These are phyloP conservation scores for Puccinia triticina DNA, from an alignment of 1,284 basidiomycete species.

Conservation along the genomic window DNA sequence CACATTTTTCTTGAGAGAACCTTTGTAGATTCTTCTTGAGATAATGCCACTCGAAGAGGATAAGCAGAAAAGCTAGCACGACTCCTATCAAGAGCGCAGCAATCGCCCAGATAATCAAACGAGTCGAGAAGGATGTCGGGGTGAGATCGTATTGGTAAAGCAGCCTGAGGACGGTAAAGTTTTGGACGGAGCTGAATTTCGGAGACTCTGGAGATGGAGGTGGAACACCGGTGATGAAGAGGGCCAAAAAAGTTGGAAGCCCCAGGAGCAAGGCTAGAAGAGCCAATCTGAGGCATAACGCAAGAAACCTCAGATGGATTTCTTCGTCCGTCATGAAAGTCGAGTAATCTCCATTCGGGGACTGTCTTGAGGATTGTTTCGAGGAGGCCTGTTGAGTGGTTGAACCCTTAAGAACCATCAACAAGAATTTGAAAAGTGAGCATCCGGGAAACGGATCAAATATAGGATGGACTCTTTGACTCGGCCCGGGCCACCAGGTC, in stretches of 20 bases:
- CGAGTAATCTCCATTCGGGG: neutral
- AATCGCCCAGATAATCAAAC: constrained; percentile 19
- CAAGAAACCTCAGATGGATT: constrained; percentile 42
- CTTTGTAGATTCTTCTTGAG: neutral
- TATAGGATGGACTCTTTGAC: constrained; percentile 7
- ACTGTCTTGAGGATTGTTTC: neutral
- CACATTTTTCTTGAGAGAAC: constrained; percentile 28
- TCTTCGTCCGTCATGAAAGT: constrained; percentile 32
- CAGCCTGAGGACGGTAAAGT: constrained; percentile 33
- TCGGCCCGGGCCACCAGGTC: constrained; percentile 40
- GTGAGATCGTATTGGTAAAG: constrained; percentile 31
- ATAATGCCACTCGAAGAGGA: constrained; percentile 35
- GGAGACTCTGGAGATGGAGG: constrained; percentile 14
- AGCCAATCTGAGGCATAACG: constrained; percentile 32
- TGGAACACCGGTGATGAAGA: constrained; percentile 31
- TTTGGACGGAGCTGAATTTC: neutral
- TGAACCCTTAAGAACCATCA: neutral
- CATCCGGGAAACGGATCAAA: constrained; percentile 16
- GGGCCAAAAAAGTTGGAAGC: constrained; percentile 10
- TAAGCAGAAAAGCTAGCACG: constrained; percentile 9
- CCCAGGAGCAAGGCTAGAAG: constrained; percentile 24
- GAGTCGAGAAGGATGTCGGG: neutral
- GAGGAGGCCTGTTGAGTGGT: neutral
- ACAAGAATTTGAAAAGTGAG: constrained; percentile 29
- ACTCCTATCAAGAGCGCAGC: constrained; percentile 20